phyloP scores from a whole-genome alignment of 2,329 filamentous ascomycete species.

The Hypoxylon sp. region DNA sequence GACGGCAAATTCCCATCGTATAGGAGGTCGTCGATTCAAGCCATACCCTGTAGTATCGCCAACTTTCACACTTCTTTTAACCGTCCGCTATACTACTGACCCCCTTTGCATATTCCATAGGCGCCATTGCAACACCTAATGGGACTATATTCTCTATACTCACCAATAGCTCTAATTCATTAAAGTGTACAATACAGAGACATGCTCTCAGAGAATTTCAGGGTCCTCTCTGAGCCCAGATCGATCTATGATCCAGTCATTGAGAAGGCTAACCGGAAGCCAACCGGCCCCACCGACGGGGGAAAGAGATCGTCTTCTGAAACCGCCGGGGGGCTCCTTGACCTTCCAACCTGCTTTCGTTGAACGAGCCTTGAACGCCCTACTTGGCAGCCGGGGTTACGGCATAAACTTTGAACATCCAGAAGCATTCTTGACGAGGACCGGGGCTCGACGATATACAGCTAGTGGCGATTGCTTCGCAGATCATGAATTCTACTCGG shows the following conservation, averaged over 20 bases:
- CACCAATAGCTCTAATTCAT: background rate
- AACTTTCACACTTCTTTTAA: conserved; percentile 15
- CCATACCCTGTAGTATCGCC: conserved; percentile 20
- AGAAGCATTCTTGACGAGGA: conserved; percentile 44
- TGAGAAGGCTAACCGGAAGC: conserved; percentile 40
- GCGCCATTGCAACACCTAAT: conserved; percentile 10
- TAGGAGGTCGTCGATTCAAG: conserved; percentile 21
- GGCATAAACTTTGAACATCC: conserved; percentile 46
- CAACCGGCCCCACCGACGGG: conserved; percentile 45
- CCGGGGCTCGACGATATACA: conserved; percentile 33
- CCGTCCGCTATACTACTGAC: conserved; percentile 5
- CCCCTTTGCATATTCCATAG: conserved; percentile 14
- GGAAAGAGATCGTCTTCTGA: conserved; percentile 48
- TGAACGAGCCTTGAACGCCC: conserved; percentile 32
- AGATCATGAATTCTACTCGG: conserved; percentile 31
- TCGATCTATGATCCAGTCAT: conserved; percentile 34
- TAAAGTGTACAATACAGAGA: conserved; percentile 10
- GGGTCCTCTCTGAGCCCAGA: conserved; percentile 25
- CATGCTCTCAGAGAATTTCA: conserved; percentile 15
- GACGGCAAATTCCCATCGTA: conserved; percentile 29
- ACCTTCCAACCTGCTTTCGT: conserved; percentile 28
- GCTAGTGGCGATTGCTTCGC: conserved; percentile 32
- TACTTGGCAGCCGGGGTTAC: conserved; percentile 38
- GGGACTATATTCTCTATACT: background rate
- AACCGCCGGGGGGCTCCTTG: conserved; percentile 44